Evolutionary conservation across 345 rosid species (phyloP).

Genomic region (Salix caprea): DNA sequence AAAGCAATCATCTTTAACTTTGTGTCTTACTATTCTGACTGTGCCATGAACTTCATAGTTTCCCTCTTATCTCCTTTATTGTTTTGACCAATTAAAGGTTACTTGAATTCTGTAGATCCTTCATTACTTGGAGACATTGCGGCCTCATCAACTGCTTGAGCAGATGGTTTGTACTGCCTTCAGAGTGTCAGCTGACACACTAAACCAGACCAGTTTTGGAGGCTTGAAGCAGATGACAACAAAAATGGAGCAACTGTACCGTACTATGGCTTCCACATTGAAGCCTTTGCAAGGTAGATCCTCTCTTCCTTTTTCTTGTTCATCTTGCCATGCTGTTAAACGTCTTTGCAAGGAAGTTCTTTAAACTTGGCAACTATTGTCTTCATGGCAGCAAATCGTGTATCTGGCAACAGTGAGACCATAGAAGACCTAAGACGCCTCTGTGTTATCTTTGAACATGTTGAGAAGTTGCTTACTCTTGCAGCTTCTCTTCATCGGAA

Average conservation of each 20-base stretch:
- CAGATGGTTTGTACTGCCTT: constrained; percentile 96
- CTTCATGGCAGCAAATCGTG: constrained; percentile 48
- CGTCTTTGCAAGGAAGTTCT: neutral
- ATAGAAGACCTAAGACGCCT: constrained; percentile 64
- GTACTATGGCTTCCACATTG: constrained; percentile 53
- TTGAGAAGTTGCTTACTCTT: constrained; percentile 66
- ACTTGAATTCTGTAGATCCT: constrained; percentile 48
- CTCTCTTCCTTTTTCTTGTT: neutral
- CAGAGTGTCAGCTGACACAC: constrained; percentile 86
- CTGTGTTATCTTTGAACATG: constrained; percentile 58
- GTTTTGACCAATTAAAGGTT: constrained; percentile 10
- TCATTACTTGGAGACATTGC: constrained; percentile 88
- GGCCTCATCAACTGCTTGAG: constrained; percentile 86
- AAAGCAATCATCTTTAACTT: neutral
- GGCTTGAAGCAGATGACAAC: constrained; percentile 63
- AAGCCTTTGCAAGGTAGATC: constrained; percentile 58
- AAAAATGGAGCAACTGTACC: constrained; percentile 71
- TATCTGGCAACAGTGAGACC: constrained; percentile 44
- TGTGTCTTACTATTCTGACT: neutral
- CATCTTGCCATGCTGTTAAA: constrained; percentile 1
- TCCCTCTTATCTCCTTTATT: neutral
- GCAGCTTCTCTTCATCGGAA: constrained; percentile 89
- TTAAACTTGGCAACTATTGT: neutral
- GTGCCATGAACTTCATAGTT: neutral
- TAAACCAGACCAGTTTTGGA: constrained; percentile 68